These are phyloP conservation scores for Chloromonas sp. DNA, from an alignment of 163 green algal genomes.

Conservation along the genomic window DNA sequence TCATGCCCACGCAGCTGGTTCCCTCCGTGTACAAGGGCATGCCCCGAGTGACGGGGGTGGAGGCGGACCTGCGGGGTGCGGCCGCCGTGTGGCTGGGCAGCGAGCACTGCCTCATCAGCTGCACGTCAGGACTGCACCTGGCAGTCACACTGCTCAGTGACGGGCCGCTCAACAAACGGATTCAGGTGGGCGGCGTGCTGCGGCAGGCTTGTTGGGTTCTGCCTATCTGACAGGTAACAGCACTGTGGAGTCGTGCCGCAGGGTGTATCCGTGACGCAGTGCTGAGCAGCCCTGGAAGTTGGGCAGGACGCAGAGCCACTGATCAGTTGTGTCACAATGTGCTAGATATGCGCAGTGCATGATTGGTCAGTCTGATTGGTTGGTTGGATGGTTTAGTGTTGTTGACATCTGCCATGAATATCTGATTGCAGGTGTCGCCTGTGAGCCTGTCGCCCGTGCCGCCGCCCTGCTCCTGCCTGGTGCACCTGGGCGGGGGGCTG, in stretches of 20 bases:
- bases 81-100: constrained; percentile 16
- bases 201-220: too few relatives aligned
- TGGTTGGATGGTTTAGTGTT: too few relatives aligned
- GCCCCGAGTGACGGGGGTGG: neutral
- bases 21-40: neutral
- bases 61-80: constrained; percentile 14
- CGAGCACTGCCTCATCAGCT: constrained; percentile 19
- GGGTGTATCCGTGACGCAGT: too few relatives aligned
- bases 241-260: too few relatives aligned
- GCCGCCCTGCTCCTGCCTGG: neutral
- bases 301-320: too few relatives aligned
- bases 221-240: too few relatives aligned
- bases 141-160: constrained; percentile 14
- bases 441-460: neutral
- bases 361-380: too few relatives aligned
- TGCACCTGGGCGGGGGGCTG: constrained; percentile 2
- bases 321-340: too few relatives aligned
- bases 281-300: too few relatives aligned
- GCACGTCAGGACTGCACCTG: constrained; percentile 4
- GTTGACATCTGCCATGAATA: too few relatives aligned
- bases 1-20: neutral
- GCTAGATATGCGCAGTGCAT: too few relatives aligned
- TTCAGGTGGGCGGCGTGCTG: neutral
- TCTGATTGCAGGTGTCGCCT: neutral
- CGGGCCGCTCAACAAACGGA: constrained; percentile 12